phyloP scores from a whole-genome alignment of 768 basidiomycete species.

The Mycena olivaceomarginata region DNA sequence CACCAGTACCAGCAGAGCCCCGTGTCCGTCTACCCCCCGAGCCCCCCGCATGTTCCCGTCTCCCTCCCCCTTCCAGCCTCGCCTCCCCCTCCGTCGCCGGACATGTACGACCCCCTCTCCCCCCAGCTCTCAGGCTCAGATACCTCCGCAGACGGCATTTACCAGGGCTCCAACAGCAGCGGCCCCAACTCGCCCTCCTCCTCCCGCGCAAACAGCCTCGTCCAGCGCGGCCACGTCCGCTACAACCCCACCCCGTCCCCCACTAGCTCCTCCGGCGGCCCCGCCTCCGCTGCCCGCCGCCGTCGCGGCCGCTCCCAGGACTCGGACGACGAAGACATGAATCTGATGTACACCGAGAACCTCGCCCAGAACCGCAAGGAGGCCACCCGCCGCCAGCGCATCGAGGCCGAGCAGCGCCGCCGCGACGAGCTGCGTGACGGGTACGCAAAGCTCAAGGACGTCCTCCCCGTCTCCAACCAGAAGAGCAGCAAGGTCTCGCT shows the following conservation, averaged over 20 bases:
- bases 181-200: constrained; percentile 87
- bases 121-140: constrained; percentile 94
- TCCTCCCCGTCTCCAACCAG: constrained; percentile 91
- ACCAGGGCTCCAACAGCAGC: constrained; percentile 88
- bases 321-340: constrained; percentile 86
- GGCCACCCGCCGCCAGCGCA: constrained; percentile 88
- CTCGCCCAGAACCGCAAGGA: constrained; percentile 89
- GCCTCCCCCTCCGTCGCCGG: constrained; percentile 86
- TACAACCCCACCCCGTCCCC: constrained; percentile 92
- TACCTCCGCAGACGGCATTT: constrained; percentile 88
- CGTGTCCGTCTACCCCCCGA: constrained; percentile 80
- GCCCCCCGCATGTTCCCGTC: constrained; percentile 82
- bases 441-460: constrained; percentile 91
- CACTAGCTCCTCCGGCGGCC: constrained; percentile 76
- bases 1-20: constrained; percentile 77
- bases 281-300: constrained; percentile 59
- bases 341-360: constrained; percentile 79
- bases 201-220: constrained; percentile 84
- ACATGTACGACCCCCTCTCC: constrained; percentile 90
- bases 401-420: constrained; percentile 93
- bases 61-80: constrained; percentile 79
- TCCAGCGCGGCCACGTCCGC: constrained; percentile 79
- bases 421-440: constrained; percentile 94
- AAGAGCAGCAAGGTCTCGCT: constrained; percentile 94
- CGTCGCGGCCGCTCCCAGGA: constrained; percentile 85